A percentile compares a stretch with the other conserved stretches of the same genome.
These are phyloP conservation scores for Hirsutella minnesotensis DNA, from an alignment of 2,329 filamentous ascomycete species.

Conservation along the genomic window DNA sequence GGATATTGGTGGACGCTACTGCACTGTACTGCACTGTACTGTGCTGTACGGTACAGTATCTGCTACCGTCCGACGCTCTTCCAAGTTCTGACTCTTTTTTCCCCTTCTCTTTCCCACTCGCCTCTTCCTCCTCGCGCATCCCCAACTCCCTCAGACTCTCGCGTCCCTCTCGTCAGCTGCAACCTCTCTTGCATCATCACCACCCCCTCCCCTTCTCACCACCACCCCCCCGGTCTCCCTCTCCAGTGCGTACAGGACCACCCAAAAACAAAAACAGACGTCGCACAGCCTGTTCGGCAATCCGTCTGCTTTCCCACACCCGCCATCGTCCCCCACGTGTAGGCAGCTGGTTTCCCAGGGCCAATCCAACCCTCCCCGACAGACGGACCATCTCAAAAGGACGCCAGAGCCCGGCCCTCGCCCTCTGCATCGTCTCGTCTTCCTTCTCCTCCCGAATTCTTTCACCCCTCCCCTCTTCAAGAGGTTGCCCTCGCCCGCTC, in stretches of 20 bases:
- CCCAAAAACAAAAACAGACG: neutral
- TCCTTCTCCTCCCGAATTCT: neutral
- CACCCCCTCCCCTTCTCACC: neutral
- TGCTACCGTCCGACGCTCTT: neutral
- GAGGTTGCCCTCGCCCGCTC: neutral
- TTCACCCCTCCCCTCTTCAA: neutral
- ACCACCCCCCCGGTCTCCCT: too few species aligned
- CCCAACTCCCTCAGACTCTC: constrained; percentile 1
- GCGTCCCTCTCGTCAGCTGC: neutral
- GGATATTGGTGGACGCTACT: too few species aligned
- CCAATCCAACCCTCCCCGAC: neutral
- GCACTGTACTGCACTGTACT: too few species aligned
- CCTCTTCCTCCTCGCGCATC: neutral
- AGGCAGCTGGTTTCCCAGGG: neutral
- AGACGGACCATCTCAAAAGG: neutral
- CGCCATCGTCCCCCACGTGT: neutral
- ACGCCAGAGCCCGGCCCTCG: neutral
- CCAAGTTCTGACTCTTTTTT: constrained; percentile 4
- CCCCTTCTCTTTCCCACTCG: neutral
- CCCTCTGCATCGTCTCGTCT: neutral
- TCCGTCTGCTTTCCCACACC: neutral
- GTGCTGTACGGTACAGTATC: too few species aligned
- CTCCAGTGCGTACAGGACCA: too few species aligned
- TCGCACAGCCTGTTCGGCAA: neutral
- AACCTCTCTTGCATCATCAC: constrained; percentile 2